A percentile compares a stretch with the other conserved stretches of the same genome.
These are phyloP conservation scores for Alternaria ethzedia DNA, from an alignment of 2,329 filamentous ascomycete genomes.

Conservation along the genomic window DNA sequence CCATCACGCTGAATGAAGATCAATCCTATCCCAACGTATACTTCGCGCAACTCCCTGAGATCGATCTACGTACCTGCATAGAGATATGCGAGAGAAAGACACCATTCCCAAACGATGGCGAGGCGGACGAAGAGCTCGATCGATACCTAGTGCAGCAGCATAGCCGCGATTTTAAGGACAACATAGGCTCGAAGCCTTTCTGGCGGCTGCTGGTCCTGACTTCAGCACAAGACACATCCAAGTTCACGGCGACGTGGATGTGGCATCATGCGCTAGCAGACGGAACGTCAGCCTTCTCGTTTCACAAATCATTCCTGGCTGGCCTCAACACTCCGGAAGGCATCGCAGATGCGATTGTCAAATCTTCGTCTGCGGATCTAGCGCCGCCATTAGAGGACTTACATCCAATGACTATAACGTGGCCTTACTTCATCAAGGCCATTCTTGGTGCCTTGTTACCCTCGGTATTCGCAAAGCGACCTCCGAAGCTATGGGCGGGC, in stretches of 20 bases:
- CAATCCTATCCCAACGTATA: constrained; percentile 48
- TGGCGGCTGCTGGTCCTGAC: constrained; percentile 53
- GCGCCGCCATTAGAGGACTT: constrained; percentile 51
- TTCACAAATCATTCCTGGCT: constrained; percentile 52
- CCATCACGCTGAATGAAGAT: constrained; percentile 51
- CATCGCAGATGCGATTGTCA: constrained; percentile 13
- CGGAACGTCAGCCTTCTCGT: constrained; percentile 53
- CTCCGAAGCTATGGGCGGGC: constrained; percentile 34
- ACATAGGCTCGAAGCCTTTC: constrained; percentile 41
- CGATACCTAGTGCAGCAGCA: constrained; percentile 52
- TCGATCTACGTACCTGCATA: constrained; percentile 51
- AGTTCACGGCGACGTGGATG: constrained; percentile 55
- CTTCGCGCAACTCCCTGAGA: constrained; percentile 53
- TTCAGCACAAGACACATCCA: constrained; percentile 1
- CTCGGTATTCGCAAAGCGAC: constrained; percentile 20
- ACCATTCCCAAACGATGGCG: constrained; percentile 20
- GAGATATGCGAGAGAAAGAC: constrained; percentile 36
- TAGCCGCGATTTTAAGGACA: constrained; percentile 46
- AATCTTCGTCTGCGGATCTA: constrained; percentile 30
- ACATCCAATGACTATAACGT: constrained; percentile 49
- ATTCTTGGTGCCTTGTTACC: constrained; percentile 46
- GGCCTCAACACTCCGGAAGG: constrained; percentile 33
- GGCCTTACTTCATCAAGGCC: constrained; percentile 43
- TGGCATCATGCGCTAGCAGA: constrained; percentile 59
- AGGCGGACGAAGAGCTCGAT: constrained; percentile 51